phyloP scores from a whole-genome alignment of 2,329 filamentous ascomycete species.

The Aureobasidium sp. region DNA sequence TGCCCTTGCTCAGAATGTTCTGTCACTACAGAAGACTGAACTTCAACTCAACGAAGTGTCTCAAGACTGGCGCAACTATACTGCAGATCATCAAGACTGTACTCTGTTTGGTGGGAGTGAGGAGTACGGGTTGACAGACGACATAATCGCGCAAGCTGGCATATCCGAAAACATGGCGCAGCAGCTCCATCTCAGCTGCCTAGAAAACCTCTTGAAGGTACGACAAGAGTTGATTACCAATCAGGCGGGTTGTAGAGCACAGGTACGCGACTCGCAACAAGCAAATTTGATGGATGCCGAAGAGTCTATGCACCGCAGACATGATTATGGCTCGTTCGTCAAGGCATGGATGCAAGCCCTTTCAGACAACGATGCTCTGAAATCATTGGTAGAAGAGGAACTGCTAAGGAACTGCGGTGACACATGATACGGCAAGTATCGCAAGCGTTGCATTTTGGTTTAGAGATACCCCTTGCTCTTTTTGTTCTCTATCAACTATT shows the following conservation, averaged over 20 bases:
- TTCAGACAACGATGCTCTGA: constrained; percentile 57
- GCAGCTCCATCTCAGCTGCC: constrained; percentile 22
- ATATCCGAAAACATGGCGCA: constrained; percentile 24
- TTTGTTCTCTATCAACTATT: not conserved
- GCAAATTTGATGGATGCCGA: constrained; percentile 44
- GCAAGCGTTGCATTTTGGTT: constrained; percentile 1
- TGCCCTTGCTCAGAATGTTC: constrained; percentile 41
- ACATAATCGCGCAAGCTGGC: constrained; percentile 30
- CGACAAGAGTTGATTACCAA: constrained; percentile 37
- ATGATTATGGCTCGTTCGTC: constrained; percentile 63
- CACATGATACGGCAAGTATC: not conserved
- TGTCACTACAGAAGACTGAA: constrained; percentile 36
- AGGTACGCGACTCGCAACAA: constrained; percentile 45
- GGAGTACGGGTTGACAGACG: constrained; percentile 23
- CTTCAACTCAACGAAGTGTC: constrained; percentile 32
- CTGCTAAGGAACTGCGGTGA: not conserved
- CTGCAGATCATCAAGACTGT: constrained; percentile 21
- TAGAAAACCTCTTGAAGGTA: constrained; percentile 31
- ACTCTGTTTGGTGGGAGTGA: constrained; percentile 18
- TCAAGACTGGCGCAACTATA: constrained; percentile 39
- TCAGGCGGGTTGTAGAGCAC: constrained; percentile 37
- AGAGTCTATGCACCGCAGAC: constrained; percentile 49
- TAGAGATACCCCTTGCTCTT: not conserved
- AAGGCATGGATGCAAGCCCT: constrained; percentile 60
- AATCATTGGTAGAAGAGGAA: constrained; percentile 22